Conservation (phyloP, 257 asterid genomes). For the Solanum commersonii region DNA sequence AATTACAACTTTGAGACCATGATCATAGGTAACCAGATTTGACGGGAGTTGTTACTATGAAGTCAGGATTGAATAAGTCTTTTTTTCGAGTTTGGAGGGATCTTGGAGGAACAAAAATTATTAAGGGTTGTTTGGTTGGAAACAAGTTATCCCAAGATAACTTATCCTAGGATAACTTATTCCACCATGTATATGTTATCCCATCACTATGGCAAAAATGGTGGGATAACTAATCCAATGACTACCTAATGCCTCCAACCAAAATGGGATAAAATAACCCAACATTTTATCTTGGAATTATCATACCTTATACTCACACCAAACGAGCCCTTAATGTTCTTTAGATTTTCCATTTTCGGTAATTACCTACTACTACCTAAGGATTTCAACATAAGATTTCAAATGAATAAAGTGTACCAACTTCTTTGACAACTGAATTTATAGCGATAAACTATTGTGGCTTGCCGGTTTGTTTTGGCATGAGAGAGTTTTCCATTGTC, state of each 20-base stretch:
- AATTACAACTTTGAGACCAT: neutral
- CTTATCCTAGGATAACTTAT: too few species aligned
- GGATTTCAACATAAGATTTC: too few species aligned
- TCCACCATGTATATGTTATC: too few species aligned
- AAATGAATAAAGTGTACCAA: neutral
- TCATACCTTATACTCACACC: too few species aligned
- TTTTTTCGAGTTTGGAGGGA: neutral
- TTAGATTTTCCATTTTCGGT: too few species aligned
- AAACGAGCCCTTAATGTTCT: too few species aligned
- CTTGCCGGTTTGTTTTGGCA: neutral
- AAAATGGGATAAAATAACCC: too few species aligned
- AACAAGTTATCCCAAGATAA: neutral
- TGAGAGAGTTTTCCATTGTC: neutral
- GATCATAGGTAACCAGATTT: neutral
- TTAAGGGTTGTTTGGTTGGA: too few species aligned
- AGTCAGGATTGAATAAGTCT: neutral
- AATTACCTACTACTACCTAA: neutral
- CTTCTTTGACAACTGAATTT: neutral
- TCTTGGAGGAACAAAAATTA: neutral
- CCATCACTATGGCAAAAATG: too few species aligned
- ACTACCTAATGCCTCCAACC: too few species aligned
- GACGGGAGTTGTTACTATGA: neutral
- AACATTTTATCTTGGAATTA: too few species aligned
- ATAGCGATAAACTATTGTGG: neutral
- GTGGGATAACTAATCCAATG: too few species aligned